Conservation (phyloP, 2,329 filamentous ascomycete species). For the Fusarium denticulatum region DNA sequence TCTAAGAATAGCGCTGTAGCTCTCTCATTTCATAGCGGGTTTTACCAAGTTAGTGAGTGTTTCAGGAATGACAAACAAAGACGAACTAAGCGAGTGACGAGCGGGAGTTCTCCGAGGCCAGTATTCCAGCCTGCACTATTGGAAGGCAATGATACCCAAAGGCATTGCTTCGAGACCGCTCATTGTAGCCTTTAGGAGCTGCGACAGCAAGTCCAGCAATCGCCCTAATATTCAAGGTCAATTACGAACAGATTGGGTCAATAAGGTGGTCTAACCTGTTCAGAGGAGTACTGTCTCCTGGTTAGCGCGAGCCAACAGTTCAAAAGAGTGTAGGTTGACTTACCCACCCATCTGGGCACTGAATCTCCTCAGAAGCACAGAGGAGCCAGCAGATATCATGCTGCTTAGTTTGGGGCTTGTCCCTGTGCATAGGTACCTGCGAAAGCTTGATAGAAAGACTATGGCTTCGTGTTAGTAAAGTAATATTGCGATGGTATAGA, state of each 20-base stretch:
- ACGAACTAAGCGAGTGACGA: background rate
- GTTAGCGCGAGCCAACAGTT: background rate
- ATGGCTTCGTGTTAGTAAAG: rapidly evolving
- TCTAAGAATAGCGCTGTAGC: background rate
- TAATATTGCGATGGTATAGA: rapidly evolving
- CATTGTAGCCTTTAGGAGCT: rapidly evolving
- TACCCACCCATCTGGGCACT: background rate
- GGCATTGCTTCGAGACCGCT: rapidly evolving
- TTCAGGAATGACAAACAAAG: background rate
- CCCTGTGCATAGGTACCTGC: background rate
- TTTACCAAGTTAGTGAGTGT: background rate
- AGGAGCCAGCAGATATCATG: background rate
- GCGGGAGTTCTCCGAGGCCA: rapidly evolving
- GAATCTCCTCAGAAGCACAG: rapidly evolving
- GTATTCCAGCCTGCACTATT: no score
- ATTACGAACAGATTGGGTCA: rapidly evolving
- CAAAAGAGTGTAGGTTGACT: rapidly evolving
- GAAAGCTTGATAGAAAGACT: conserved; percentile 14
- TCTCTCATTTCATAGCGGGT: rapidly evolving
- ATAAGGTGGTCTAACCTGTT: rapidly evolving
- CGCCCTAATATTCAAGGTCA: background rate
- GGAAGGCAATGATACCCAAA: background rate
- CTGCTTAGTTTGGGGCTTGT: rapidly evolving
- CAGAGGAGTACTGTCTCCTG: background rate
- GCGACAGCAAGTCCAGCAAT: background rate